Evolutionary conservation across 805 yeast genomes (phyloP).

Genomic region (Saturnispora galanensis): DNA sequence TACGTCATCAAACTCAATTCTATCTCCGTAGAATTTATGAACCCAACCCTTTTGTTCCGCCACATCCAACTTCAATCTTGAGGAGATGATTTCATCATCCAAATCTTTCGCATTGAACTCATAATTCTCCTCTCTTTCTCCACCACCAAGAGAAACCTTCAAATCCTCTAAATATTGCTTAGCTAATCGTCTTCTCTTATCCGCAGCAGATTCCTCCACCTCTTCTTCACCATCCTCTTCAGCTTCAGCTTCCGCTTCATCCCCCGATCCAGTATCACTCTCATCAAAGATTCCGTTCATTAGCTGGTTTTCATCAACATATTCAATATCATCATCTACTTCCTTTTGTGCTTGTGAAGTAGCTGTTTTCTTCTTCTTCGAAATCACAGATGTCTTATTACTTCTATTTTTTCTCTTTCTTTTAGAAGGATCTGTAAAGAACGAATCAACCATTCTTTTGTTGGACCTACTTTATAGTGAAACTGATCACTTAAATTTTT

Average conservation of each 20-base stretch:
- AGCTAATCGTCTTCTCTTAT: slow-evolving; percentile 87
- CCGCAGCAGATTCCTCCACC: slow-evolving; percentile 74
- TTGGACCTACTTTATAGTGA: not conserved
- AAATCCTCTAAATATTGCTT: slow-evolving; percentile 82
- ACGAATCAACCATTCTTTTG: slow-evolving; percentile 44
- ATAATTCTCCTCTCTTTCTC: slow-evolving; percentile 22
- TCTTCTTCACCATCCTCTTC: slow-evolving; percentile 57
- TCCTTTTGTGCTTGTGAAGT: slow-evolving; percentile 32
- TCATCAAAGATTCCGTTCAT: slow-evolving; percentile 23
- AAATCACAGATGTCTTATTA: slow-evolving; percentile 14
- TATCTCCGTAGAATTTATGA: slow-evolving; percentile 55
- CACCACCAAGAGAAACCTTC: slow-evolving; percentile 37
- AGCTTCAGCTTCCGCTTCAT: slow-evolving; percentile 26
- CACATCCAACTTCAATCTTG: slow-evolving; percentile 76
- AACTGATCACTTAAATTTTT: not conserved
- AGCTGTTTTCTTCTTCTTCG: slow-evolving; percentile 14
- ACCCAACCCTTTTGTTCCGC: slow-evolving; percentile 83
- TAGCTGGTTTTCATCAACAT: slow-evolving; percentile 30
- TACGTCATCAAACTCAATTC: slow-evolving; percentile 33
- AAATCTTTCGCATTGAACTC: slow-evolving; percentile 84
- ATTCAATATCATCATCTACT: slow-evolving; percentile 26
- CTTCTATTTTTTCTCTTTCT: slow-evolving; percentile 37
- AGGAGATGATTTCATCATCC: slow-evolving; percentile 75
- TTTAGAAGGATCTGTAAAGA: slow-evolving; percentile 50
- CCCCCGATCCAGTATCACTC: slow-evolving; percentile 17